Conservation (phyloP, 352 stramenopile species). For the Globisporangium nagaii region DNA sequence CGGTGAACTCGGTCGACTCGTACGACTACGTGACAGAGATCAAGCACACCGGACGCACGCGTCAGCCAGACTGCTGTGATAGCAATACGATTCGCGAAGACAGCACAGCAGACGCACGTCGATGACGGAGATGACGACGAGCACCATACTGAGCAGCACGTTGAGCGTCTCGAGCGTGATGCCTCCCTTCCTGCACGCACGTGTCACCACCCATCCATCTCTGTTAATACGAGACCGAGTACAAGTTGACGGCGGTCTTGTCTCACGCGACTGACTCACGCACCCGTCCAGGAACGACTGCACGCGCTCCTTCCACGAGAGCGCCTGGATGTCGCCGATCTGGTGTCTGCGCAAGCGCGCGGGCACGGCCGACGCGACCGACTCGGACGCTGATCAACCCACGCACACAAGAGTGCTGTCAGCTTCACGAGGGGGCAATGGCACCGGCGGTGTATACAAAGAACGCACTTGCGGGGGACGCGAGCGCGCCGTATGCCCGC, state of each 20-base stretch:
- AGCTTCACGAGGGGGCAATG: neutral
- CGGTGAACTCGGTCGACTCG: constrained; percentile 7
- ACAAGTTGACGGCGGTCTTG: neutral
- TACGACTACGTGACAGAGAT: constrained; percentile 22
- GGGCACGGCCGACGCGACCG: neutral
- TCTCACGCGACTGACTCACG: neutral
- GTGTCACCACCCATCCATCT: neutral
- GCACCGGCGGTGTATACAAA: neutral
- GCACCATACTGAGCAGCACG: constrained; percentile 36
- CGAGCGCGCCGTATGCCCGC: neutral
- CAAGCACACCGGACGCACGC: neutral
- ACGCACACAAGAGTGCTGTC: neutral
- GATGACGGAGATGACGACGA: constrained; percentile 36
- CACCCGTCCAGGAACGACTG: constrained; percentile 42
- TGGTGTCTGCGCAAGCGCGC: neutral
- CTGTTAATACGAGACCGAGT: neutral
- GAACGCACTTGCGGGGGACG: neutral
- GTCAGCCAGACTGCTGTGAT: too few species aligned
- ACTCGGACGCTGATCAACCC: neutral
- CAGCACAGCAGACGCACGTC: constrained; percentile 13
- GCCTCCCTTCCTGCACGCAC: constrained; percentile 14
- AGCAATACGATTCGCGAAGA: neutral
- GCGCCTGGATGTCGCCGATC: constrained; percentile 37
- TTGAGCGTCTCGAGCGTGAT: constrained; percentile 36
- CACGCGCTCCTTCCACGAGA: constrained; percentile 34